Base-by-base conservation (phyloP, 495 filamentous ascomycete genomes). In the Rostrohypoxylon terebratum region DNA sequence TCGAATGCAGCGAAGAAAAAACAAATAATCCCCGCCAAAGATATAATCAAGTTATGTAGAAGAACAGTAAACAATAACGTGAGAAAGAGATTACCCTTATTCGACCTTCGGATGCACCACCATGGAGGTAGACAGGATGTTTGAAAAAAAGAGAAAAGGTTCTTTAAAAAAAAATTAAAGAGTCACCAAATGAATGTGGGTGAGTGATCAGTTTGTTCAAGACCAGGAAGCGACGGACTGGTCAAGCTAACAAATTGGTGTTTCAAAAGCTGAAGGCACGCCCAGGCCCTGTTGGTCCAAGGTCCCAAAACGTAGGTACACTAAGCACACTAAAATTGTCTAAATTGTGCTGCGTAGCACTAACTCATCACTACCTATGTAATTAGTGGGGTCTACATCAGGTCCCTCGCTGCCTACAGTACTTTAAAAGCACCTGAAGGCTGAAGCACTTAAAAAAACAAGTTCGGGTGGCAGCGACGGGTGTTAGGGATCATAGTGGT, bases 261-360 rank as follows among this genome's bases (percentile, higher is more conserved):
- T 74, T 74, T 68, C 67, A 74, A 69, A 55, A 66, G 62, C 66
- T 66, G 62, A 74, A 63, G 55, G 61, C 50, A 59, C 62, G 36
- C 44, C 59, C 54, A 59, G 36, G 51, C 28, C 36, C 45, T 55
- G 36, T 57, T 51, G 25, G 60, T 55, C 66, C 55, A 60, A 34
- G 54, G 53, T 58, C 57, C 64, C 61, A 61, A 68, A 68, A 31
- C 36, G 40, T 54, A 72, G 64, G 64, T 64, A 59, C 38, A 58
- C 51, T 53, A 53, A 31, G 28, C 5, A n/a, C 48, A 53, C 48
- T 53, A 50, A 50, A 44, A 44, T 44, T 14, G 11, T 44, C 40
- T 48, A 51, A 53, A 53, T 25, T 53, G 48, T 31, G 13, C 21
- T 53, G 34, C 0, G 45, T 21, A 57, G 62, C 18, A 23, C 50